A percentile compares a stretch with the other conserved stretches of the same genome.
phyloP scores from a whole-genome alignment of 352 stramenopile genomes.

The Globisporangium megalacanthum region DNA sequence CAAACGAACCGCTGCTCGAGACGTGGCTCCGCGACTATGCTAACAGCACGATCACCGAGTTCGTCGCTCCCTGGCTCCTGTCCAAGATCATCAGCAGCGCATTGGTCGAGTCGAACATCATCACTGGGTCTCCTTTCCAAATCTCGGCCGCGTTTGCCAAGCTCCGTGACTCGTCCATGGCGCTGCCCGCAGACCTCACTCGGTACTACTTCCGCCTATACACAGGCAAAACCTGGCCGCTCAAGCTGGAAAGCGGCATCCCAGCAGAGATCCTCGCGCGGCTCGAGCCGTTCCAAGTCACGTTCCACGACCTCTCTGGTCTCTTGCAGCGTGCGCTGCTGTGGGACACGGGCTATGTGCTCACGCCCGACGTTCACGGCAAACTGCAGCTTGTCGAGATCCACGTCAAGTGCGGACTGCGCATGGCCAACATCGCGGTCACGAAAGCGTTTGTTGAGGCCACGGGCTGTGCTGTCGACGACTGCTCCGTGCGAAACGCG shows the following conservation, averaged over 20 bases:
- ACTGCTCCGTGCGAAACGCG: slow-evolving; percentile 17
- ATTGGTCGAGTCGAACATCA: slow-evolving; percentile 5
- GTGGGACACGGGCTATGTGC: slow-evolving; percentile 38
- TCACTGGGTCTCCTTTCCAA: background rate
- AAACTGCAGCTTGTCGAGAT: slow-evolving; percentile 16
- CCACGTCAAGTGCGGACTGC: slow-evolving; percentile 20
- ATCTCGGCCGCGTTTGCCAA: background rate
- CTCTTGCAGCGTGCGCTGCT: slow-evolving; percentile 41
- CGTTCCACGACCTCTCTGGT: slow-evolving; percentile 20
- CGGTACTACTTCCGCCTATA: slow-evolving; percentile 7
- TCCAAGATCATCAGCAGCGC: slow-evolving; percentile 6
- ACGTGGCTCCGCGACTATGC: slow-evolving; percentile 2
- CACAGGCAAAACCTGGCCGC: background rate
- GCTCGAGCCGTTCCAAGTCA: slow-evolving; percentile 9
- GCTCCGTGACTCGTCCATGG: background rate
- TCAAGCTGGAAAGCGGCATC: slow-evolving; percentile 17
- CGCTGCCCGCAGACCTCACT: background rate
- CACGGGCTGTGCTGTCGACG: slow-evolving; percentile 11
- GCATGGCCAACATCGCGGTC: slow-evolving; percentile 12
- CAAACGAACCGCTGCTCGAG: background rate
- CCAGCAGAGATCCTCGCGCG: slow-evolving; percentile 25
- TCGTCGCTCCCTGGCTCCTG: background rate
- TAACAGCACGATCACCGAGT: too few species aligned
- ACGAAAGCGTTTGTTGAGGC: slow-evolving; percentile 3
- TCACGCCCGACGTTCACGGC: slow-evolving; percentile 7